A percentile compares a stretch with the other conserved stretches of the same genome.
Conservation (phyloP, 352 stramenopile species). For the Pythium aristosporum region DNA sequence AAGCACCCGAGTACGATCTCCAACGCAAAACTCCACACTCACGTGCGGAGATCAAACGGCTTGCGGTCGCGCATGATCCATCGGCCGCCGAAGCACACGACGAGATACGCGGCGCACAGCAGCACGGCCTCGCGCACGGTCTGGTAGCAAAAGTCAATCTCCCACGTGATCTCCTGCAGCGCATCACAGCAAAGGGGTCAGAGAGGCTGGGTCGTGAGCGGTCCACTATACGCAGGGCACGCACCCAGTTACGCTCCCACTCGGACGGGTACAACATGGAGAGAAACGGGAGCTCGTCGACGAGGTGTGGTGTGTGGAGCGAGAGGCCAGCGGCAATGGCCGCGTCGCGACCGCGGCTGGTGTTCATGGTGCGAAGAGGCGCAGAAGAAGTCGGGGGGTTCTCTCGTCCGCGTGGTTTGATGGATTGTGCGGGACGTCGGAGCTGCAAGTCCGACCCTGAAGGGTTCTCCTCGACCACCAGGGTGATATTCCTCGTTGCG, state of each 20-base stretch:
- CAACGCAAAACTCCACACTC: constrained; percentile 5
- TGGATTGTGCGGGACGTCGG: constrained; percentile 12
- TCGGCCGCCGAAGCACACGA: constrained; percentile 75
- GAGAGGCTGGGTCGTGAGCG: too few species aligned
- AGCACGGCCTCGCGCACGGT: constrained; percentile 58
- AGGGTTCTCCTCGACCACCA: constrained; percentile 9
- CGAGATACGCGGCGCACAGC: constrained; percentile 65
- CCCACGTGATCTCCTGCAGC: constrained; percentile 57
- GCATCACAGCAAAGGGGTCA: neutral
- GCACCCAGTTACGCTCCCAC: constrained; percentile 74
- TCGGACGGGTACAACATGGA: constrained; percentile 60
- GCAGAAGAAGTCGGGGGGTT: neutral
- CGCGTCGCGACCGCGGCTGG: constrained; percentile 3
- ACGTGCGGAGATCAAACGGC: constrained; percentile 81
- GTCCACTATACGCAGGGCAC: constrained; percentile 3
- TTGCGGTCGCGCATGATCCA: constrained; percentile 79
- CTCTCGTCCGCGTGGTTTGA: neutral
- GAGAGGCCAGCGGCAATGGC: constrained; percentile 13
- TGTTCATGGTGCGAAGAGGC: constrained; percentile 4
- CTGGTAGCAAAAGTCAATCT: constrained; percentile 65
- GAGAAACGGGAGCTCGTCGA: constrained; percentile 53
- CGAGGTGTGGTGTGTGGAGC: constrained; percentile 33
- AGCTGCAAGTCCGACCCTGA: neutral
- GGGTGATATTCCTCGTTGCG: neutral
- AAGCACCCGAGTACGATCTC: neutral